A percentile compares a stretch with the other conserved stretches of the same genome.
phyloP scores from a whole-genome alignment of 805 yeast species.

The Metschnikowia proteae region DNA sequence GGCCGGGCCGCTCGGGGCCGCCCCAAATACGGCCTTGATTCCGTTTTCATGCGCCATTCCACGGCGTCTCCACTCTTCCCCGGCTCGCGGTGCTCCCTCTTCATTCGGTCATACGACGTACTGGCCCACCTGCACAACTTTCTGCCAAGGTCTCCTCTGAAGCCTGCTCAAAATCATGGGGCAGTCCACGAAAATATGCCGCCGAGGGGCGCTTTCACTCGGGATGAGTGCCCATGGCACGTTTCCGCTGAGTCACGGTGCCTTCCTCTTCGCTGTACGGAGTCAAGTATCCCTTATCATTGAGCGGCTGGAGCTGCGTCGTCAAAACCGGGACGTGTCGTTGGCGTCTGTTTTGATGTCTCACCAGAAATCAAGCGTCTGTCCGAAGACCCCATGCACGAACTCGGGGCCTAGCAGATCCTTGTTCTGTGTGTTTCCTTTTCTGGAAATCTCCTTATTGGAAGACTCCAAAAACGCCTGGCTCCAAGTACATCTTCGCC shows the following conservation, averaged over 20 bases:
- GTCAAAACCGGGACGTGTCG: slow-evolving; percentile 46
- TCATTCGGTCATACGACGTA: slow-evolving; percentile 34
- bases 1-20: slow-evolving; percentile 62
- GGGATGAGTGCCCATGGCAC: slow-evolving; percentile 43
- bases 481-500: slow-evolving; percentile 48
- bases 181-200: slow-evolving; percentile 53
- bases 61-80: slow-evolving; percentile 18
- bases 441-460: slow-evolving; percentile 30
- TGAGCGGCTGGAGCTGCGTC: slow-evolving; percentile 44
- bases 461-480: slow-evolving; percentile 44
- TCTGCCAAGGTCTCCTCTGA: slow-evolving; percentile 22
- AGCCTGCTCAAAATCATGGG: slow-evolving; percentile 31
- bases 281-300: slow-evolving; percentile 48
- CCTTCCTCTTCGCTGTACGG: slow-evolving; percentile 38
- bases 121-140: slow-evolving; percentile 40
- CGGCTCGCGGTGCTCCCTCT: slow-evolving; percentile 4
- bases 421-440: background rate
- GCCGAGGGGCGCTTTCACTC: slow-evolving; percentile 12
- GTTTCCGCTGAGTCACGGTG: slow-evolving; percentile 62
- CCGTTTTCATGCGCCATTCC: slow-evolving; percentile 47
- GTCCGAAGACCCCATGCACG: slow-evolving; percentile 29
- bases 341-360: slow-evolving; percentile 59
- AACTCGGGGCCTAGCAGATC: slow-evolving; percentile 8
- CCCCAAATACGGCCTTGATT: slow-evolving; percentile 68
- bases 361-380: slow-evolving; percentile 57